Conservation (phyloP, 805 yeast species). For the Pichia cephalocereana region DNA sequence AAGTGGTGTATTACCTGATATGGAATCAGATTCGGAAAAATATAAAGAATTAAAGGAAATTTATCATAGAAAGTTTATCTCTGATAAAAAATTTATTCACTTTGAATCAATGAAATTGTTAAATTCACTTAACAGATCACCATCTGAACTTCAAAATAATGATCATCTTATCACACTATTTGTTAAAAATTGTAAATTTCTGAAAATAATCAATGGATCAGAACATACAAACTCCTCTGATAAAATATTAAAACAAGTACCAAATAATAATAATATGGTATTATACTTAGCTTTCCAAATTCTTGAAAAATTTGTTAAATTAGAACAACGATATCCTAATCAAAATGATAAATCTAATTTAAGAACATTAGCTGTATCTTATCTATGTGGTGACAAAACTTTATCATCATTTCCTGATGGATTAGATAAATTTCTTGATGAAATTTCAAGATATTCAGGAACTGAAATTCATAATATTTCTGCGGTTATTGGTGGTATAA, state of each 20-base stretch:
- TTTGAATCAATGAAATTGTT: slow-evolving; percentile 24
- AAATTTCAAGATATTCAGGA: slow-evolving; percentile 33
- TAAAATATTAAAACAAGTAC: not conserved
- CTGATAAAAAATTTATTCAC: slow-evolving; percentile 37
- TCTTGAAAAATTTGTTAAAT: slow-evolving; percentile 16
- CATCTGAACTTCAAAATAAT: slow-evolving; percentile 16
- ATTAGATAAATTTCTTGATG: slow-evolving; percentile 31
- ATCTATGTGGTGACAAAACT: slow-evolving; percentile 12
- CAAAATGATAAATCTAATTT: slow-evolving; percentile 12
- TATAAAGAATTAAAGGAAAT: slow-evolving; percentile 51
- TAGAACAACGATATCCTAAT: slow-evolving; percentile 15
- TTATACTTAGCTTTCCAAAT: slow-evolving; percentile 38
- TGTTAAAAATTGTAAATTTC: slow-evolving; percentile 50
- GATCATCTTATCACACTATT: slow-evolving; percentile 36
- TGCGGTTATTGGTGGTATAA: slow-evolving; percentile 76
- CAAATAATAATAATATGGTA: not conserved
- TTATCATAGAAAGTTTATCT: slow-evolving; percentile 45
- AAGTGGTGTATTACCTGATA: slow-evolving; percentile 74
- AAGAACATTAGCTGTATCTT: slow-evolving; percentile 19
- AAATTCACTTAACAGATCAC: slow-evolving; percentile 21
- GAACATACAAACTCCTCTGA: not conserved
- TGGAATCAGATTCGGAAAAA: slow-evolving; percentile 65
- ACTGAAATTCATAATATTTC: slow-evolving; percentile 47
- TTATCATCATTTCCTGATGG: slow-evolving; percentile 25
- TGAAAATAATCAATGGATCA: slow-evolving; percentile 29